Evolutionary conservation across 2,329 filamentous ascomycete genomes (phyloP), one percentile per base, ranked within the genome.

Genomic region (Chaetomium strumarium): DNA sequence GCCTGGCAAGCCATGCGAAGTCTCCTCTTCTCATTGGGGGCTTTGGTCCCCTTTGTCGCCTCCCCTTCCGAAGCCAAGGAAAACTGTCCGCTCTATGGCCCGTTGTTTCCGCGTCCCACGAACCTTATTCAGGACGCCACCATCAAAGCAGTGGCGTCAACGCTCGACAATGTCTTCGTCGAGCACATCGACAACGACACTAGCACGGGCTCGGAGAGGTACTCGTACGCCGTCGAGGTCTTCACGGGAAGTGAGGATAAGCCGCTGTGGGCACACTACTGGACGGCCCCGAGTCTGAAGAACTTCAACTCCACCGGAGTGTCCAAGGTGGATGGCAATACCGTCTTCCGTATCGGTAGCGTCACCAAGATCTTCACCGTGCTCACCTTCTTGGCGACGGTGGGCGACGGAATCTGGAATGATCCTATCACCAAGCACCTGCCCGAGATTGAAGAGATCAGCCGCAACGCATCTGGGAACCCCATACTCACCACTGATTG

Each of bases 321-420:
- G 2, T 56, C 37, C 7, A 58, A 49, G 2, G 64, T 76, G 29
- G 68, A 73, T 51, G 58, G 65, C 17, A 60, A 66, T 45, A 67
- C 68, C 33, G 72, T 73, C 62, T 69, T 72, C n/a, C 69, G 64
- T 2, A 63, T 68, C 29, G 63, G 69, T 17, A 71, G 70, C 16
- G 56, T 73, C 11, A 69, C 66, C 7, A 68, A 73, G 51, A 52
- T 72, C 5, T 68, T 68, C 41, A 71, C 67, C 0, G 63, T 71
- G 6, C 62, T 70, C 55, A 63, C 63, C 0, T 68, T 70, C 34
- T 62, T 73, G 0, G 59, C 65, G 0, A 63, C 64, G 13, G 65
- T 63, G 1, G 69, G 69, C 0, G 68, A 70, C 24, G 45, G 55
- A 1, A 57, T 66, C 33, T 69, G 66, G 62, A 68, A 68, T 47